Evolutionary conservation across 2,329 filamentous ascomycete species (phyloP).

Genomic region (Amylocarpus encephaloides): DNA sequence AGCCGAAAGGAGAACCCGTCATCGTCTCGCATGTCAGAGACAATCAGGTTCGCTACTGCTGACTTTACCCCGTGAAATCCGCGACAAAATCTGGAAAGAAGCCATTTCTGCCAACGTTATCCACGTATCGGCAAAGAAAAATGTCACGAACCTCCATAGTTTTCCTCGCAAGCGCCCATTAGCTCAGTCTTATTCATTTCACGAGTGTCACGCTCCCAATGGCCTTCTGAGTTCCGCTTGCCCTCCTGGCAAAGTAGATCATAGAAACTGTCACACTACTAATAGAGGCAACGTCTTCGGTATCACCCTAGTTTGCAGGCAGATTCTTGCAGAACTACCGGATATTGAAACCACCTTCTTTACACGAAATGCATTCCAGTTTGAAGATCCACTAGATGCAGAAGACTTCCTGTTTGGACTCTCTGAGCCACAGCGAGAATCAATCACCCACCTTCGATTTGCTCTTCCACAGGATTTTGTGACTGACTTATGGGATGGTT

Average conservation of each 20-base stretch:
- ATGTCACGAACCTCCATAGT: neutral
- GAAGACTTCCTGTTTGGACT: constrained; percentile 18
- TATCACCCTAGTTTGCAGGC: constrained; percentile 17
- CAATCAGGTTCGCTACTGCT: constrained; percentile 7
- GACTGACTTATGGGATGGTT: no score
- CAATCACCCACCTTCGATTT: constrained; percentile 18
- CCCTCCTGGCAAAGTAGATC: constrained; percentile 13
- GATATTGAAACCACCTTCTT: constrained; percentile 8
- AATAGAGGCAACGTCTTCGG: neutral
- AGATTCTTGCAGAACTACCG: constrained; percentile 15
- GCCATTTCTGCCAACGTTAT: constrained; percentile 10
- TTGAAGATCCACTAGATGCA: constrained; percentile 12
- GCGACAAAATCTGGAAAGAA: constrained; percentile 17
- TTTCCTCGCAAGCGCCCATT: neutral
- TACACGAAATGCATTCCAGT: constrained; percentile 19
- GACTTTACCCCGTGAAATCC: constrained; percentile 13
- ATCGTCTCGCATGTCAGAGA: constrained; percentile 2
- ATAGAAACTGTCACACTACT: constrained; percentile 9
- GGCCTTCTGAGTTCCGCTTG: constrained; percentile 9
- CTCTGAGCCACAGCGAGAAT: constrained; percentile 9
- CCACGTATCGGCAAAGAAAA: constrained; percentile 8
- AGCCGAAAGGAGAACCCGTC: neutral
- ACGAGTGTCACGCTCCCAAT: constrained; percentile 4
- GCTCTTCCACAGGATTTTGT: constrained; percentile 7
- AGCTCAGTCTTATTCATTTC: neutral